Base-by-base conservation (phyloP, 2,329 filamentous ascomycete species). In the Neofusicoccum cordaticola region DNA sequence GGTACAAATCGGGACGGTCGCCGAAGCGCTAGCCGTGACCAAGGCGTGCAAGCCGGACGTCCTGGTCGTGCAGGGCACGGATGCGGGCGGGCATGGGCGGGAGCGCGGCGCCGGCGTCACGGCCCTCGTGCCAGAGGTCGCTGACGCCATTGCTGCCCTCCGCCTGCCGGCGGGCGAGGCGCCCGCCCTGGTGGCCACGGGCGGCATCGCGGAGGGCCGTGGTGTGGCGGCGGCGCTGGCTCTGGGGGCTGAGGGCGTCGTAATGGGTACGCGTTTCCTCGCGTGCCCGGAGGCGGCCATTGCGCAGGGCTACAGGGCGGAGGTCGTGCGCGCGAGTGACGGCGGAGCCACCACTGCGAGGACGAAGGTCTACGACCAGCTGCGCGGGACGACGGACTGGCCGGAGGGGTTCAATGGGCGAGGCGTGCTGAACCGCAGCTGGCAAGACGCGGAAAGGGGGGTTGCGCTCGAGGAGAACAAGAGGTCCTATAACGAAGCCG, bases 11-110 rank as follows among this genome's bases (percentile, higher is more conserved):
- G 87, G 87, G 44, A 88, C 83, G 39, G 84, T 89, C 2, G 72
- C 74, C 0, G 82, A 86, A 7, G 87, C 86, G 8, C 61, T 82
- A 11, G 79, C 81, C 65, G 83, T 82, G 0, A 77, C 81, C 1
- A 53, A 67, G n/a, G 77, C 81, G 22, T 83, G 82, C 0, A 76
- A 67, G 31, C 78, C 84, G 0, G 86, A 90, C 69, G 85, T 85
- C 34, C 69, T 90, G 1, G 85, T 90, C 6, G 80, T 85, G 4
- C 88, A 90, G 73, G 87, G 88, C 2, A 79, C 81, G 5, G 88
- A 90, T 74, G 87, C 87, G 0, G 87, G 87, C 7, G 88, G 88
- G 0, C 87, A 90, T 70, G 86, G 88, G 67, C 83, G 85, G 50
- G 78, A 79, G 0, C 74, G 77, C 22, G 85, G 84, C 3, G 82